Conservation (phyloP, 179 eudicot genomes). For the Silene noctiflora region DNA sequence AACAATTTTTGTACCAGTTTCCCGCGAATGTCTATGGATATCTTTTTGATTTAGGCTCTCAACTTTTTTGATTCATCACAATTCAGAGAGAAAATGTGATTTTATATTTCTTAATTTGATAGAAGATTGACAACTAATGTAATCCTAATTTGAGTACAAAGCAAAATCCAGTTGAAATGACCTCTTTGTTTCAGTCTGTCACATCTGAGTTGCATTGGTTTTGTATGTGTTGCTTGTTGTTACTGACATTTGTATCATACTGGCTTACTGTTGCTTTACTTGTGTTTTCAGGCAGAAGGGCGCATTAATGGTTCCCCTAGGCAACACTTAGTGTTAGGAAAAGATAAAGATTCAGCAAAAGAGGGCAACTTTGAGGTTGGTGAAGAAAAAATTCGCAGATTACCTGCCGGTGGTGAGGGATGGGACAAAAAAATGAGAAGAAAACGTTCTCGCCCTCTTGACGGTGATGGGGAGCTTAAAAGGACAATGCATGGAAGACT, state of each 20-base stretch:
- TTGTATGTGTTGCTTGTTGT: conserved; percentile 4
- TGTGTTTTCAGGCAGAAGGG: conserved; percentile 55
- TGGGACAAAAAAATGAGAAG: conserved; percentile 94
- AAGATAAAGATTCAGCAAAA: conserved; percentile 62
- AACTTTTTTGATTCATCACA: not conserved
- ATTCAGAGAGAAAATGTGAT: not conserved
- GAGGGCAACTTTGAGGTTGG: conserved; percentile 53
- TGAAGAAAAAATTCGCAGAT: conserved; percentile 66
- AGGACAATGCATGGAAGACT: conserved; percentile 62
- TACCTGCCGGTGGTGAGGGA: conserved; percentile 87
- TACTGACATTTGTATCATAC: not conserved
- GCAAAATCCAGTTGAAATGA: conserved; percentile 3
- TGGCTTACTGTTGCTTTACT: conserved; percentile 13
- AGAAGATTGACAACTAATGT: not conserved
- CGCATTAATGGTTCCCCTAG: conserved; percentile 56
- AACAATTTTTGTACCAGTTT: not conserved
- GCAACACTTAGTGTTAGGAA: conserved; percentile 58
- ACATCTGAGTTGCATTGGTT: not conserved
- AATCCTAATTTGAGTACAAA: not conserved
- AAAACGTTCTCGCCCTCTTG: conserved; percentile 76
- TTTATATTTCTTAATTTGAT: conserved; percentile 2
- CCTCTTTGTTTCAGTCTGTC: not conserved
- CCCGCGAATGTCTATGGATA: not conserved
- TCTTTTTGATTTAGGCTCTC: not conserved
- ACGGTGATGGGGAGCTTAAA: conserved; percentile 74